These are phyloP conservation scores for Fusarium denticulatum DNA, from an alignment of 2,329 filamentous ascomycete genomes.

Conservation along the genomic window DNA sequence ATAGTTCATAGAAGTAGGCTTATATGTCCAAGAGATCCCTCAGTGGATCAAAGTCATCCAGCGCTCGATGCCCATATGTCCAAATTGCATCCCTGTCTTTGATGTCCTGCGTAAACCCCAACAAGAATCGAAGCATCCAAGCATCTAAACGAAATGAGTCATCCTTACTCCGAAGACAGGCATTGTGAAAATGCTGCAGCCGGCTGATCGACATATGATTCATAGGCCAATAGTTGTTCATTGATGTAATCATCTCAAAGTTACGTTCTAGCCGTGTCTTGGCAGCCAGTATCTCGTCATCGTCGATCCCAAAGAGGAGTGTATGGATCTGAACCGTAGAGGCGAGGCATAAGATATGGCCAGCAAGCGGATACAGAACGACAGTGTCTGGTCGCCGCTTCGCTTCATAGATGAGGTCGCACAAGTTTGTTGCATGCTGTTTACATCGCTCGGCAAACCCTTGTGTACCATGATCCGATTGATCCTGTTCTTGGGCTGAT, in stretches of 20 bases:
- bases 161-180: conserved; percentile 7
- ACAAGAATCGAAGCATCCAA: conserved; percentile 21
- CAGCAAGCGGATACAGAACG: not conserved
- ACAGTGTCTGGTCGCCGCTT: not conserved
- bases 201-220: conserved; percentile 3
- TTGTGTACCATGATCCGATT: not conserved
- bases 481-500: not conserved
- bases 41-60: not conserved
- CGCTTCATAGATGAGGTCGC: not conserved
- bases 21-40: not conserved
- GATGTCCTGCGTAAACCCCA: not conserved
- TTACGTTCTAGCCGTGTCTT: conserved; percentile 54
- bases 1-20: too few species aligned
- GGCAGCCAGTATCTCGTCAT: conserved; percentile 45
- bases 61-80: not conserved
- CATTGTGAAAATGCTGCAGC: conserved; percentile 17
- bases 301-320: not conserved
- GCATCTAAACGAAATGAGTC: conserved; percentile 9
- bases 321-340: not conserved
- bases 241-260: conserved; percentile 54
- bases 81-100: not conserved
- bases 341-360: not conserved
- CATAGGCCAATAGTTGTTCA: conserved; percentile 54
- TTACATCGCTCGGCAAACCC: not conserved
- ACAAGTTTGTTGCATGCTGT: not conserved